Evolutionary conservation across 768 basidiomycete species (phyloP), one percentile per base, ranked within the genome.

Genomic region (Hericium rajendrae): DNA sequence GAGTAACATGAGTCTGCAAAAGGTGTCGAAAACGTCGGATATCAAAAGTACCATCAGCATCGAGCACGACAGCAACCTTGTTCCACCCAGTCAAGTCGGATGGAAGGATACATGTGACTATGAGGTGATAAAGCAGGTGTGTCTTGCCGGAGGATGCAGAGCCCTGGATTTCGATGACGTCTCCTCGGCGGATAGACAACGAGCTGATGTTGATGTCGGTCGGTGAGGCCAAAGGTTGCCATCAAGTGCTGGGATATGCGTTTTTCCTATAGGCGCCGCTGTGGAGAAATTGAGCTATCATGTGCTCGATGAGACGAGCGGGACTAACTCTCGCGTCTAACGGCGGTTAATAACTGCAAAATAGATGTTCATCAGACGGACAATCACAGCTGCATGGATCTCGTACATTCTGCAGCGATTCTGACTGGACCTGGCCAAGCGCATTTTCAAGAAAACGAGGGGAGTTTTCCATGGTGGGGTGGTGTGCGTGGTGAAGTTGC

Each of bases 91-190:
- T 78, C 59, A 72, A 60, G 8, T 60, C 61, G 37, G 61, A 40
- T 20, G 88, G 86, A 11, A 81, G 68, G 55, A 90, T 72, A 62
- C 85, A 83, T 20, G 74, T 76, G 12, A 81, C 69, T 26, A 88
- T 67, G 51, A 90, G 68, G 65, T 80, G 77, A 66, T 86, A 86
- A 26, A 91, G 70, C n/a, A 94, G 71, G 60, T 86, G 85, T 2
- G 87, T 85, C 71, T 93, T 94, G 28, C 88, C 91, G 6, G 85
- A 82, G 26, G 76, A 78, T 4, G 89, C 73, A 2, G 83, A 79
- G 2, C 91, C 91, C 69, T 91, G 85, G 20, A 94, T 75, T 69
- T 89, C 85, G 60, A 92, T 71, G 41, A 88, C 76, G 67, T 90
- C 84, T 38, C 85, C 85, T 49, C 75, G 72, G 48, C 68, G 60